phyloP scores from a whole-genome alignment of 1,284 basidiomycete species.

The Ustilago esculenta region DNA sequence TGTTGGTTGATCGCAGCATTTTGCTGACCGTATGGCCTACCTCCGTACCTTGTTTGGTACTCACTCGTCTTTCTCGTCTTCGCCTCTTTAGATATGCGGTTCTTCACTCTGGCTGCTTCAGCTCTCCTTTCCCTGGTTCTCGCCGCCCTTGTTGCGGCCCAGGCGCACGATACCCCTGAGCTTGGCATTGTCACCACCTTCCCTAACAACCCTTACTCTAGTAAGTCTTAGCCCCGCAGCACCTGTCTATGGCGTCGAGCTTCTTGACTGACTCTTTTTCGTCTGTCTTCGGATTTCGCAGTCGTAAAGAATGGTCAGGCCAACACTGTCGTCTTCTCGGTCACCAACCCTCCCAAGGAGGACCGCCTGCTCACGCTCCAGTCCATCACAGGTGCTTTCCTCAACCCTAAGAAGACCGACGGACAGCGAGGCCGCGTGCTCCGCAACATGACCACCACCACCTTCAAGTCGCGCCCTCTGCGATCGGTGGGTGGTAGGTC shows the following conservation, averaged over 20 bases:
- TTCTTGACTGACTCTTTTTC: constrained; percentile 1
- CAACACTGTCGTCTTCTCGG: constrained; percentile 63
- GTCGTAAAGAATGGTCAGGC: constrained; percentile 64
- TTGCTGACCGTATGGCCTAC: neutral
- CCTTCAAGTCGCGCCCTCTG: constrained; percentile 58
- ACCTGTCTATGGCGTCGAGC: too few species aligned
- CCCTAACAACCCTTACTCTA: constrained; percentile 61
- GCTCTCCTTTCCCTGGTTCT: constrained; percentile 37
- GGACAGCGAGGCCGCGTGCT: constrained; percentile 60
- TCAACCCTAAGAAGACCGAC: constrained; percentile 60
- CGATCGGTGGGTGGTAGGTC: constrained; percentile 49
- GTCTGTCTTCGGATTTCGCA: constrained; percentile 1
- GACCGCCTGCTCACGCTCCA: constrained; percentile 60
- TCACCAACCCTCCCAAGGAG: constrained; percentile 52
- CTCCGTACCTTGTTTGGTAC: neutral
- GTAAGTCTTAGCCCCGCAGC: constrained; percentile 37
- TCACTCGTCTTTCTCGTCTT: too few species aligned
- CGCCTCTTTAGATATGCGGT: constrained; percentile 22
- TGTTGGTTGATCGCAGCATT: neutral
- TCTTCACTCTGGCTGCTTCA: constrained; percentile 32
- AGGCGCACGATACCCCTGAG: constrained; percentile 59
- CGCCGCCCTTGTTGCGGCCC: constrained; percentile 39
- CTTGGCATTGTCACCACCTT: constrained; percentile 62
- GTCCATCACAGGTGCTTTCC: constrained; percentile 63
- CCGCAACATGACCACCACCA: constrained; percentile 65